Percentiles rank a stretch among this genome's conserved stretches.
Conservation (phyloP, 2,329 filamentous ascomycete species). For the Scytalidium lignicola region DNA sequence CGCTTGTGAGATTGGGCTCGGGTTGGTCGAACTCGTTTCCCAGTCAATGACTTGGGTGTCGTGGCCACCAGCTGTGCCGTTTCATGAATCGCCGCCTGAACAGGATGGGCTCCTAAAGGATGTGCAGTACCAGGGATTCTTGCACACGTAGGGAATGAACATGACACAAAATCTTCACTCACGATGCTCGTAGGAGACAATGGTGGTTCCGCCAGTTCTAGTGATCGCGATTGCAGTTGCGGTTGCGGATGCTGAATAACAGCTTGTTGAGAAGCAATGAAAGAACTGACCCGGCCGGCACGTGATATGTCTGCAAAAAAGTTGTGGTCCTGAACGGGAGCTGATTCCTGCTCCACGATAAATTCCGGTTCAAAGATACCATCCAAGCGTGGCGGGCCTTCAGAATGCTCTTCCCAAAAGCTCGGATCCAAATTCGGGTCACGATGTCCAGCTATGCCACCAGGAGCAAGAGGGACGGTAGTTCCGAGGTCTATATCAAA, state of each 20-base stretch:
- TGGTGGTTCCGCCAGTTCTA: constrained; percentile 26
- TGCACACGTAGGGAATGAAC: constrained; percentile 55
- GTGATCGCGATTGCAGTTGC: constrained; percentile 3
- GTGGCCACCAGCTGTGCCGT: constrained; percentile 47
- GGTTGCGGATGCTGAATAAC: constrained; percentile 13
- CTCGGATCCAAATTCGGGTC: constrained; percentile 50
- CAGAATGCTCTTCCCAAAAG: constrained; percentile 41
- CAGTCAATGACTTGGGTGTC: constrained; percentile 52
- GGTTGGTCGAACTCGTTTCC: constrained; percentile 53
- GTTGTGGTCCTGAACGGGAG: constrained; percentile 27
- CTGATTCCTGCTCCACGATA: constrained; percentile 11
- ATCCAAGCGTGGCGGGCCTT: constrained; percentile 41
- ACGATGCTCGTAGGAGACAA: constrained; percentile 52
- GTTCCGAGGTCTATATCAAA: constrained; percentile 56
- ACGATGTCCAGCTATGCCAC: constrained; percentile 62
- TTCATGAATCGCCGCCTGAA: constrained; percentile 43
- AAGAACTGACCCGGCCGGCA: constrained; percentile 43
- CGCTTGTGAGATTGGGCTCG: constrained; percentile 61
- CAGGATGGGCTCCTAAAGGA: constrained; percentile 51
- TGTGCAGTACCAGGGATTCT: constrained; percentile 37
- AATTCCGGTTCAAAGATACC: constrained; percentile 31
- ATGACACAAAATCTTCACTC: constrained; percentile 58
- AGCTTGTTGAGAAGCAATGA: constrained; percentile 26
- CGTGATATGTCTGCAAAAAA: constrained; percentile 43
- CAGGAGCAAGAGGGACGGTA: constrained; percentile 67